Conservation (phyloP, 768 basidiomycete genomes). For the Heimioporus sp. region DNA sequence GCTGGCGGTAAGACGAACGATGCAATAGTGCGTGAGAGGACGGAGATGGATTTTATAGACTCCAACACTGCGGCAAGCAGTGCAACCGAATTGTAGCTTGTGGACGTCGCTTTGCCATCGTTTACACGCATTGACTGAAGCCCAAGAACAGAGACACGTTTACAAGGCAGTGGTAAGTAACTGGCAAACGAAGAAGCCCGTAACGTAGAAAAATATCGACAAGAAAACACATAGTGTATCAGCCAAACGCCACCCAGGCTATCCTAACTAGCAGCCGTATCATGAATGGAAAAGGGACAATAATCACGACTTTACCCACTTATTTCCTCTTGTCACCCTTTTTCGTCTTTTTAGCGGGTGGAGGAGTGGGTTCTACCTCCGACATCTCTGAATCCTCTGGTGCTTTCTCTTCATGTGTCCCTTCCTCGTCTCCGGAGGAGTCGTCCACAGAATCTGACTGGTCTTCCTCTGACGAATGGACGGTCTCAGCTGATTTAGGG, state of each 20-base stretch:
- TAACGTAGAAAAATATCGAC: conserved; percentile 29
- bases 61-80: conserved; percentile 9
- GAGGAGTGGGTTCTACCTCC: conserved; percentile 26
- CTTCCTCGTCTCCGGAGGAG: conserved; percentile 25
- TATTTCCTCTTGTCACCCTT: conserved; percentile 28
- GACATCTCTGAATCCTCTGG: conserved; percentile 30
- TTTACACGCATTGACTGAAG: conserved; percentile 20
- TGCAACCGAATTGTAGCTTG: conserved; percentile 19
- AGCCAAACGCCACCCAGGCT: conserved; percentile 5
- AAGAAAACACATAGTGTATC: conserved; percentile 25
- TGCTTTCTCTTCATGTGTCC: conserved; percentile 14
- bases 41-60: conserved; percentile 23
- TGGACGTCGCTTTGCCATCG: conserved; percentile 33
- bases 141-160: conserved; percentile 9
- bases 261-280: conserved; percentile 5
- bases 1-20: conserved; percentile 14
- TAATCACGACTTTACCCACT: conserved; percentile 4
- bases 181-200: conserved; percentile 3
- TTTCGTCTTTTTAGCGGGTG: conserved; percentile 29
- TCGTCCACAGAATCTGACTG: conserved; percentile 32
- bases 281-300: conserved; percentile 8
- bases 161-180: conserved; percentile 2
- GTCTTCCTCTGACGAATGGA: conserved; percentile 30
- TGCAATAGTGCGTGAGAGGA: conserved; percentile 14
- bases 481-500: conserved; percentile 24